These are phyloP conservation scores for Corymbia maculata DNA, from an alignment of 345 rosid species.

Conservation along the genomic window DNA sequence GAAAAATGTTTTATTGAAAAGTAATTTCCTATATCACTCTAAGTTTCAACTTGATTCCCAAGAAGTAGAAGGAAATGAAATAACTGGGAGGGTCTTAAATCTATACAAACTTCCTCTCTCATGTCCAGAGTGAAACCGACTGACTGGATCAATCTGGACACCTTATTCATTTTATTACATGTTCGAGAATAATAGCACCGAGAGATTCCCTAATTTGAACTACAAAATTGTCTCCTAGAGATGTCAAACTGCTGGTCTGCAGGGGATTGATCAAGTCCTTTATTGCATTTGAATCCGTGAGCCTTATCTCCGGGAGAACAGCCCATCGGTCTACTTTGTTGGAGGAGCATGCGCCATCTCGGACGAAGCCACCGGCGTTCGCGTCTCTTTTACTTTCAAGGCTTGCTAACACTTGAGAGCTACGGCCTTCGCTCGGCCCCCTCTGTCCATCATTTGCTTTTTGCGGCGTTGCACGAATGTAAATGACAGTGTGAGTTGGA, in stretches of 20 bases:
- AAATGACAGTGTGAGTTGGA: too few species aligned
- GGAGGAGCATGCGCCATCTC: background rate
- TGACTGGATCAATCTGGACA: background rate
- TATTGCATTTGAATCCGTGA: background rate
- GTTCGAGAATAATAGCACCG: too few species aligned
- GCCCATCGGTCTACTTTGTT: background rate
- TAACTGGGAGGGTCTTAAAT: background rate
- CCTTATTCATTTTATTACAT: accelerated
- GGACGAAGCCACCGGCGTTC: background rate
- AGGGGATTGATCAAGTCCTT: background rate
- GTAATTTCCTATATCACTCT: too few species aligned
- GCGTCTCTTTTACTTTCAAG: background rate
- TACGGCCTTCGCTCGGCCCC: background rate
- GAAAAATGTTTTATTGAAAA: too few species aligned
- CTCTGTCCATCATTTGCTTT: background rate
- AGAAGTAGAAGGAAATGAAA: background rate
- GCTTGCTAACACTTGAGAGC: background rate
- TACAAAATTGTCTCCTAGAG: background rate
- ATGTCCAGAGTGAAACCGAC: accelerated
- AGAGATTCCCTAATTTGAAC: background rate
- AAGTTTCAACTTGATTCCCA: background rate
- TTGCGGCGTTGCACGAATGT: background rate
- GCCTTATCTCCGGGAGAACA: background rate
- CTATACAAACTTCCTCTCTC: too few species aligned
- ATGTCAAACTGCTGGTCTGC: background rate